Evolutionary conservation across 2,329 filamentous ascomycete genomes (phyloP).

Genomic region (Aspergillus japonicus): DNA sequence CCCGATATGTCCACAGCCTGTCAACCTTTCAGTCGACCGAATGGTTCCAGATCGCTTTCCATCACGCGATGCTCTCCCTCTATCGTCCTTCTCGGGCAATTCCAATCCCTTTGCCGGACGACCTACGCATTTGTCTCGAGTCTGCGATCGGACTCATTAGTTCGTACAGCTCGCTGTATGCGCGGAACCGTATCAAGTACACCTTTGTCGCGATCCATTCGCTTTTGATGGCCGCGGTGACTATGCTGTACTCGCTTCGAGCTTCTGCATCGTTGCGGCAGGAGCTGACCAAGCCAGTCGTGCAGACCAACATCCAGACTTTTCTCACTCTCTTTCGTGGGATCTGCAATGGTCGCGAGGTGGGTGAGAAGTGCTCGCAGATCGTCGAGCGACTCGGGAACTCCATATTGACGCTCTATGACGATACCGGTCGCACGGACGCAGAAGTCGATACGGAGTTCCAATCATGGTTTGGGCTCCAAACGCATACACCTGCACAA

Average conservation of each 20-base stretch:
- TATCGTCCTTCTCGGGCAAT: conserved; percentile 25
- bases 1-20: conserved; percentile 21
- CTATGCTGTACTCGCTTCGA: conserved; percentile 28
- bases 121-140: conserved; percentile 12
- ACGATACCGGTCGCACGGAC: conserved; percentile 10
- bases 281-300: conserved; percentile 10
- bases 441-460: conserved; percentile 23
- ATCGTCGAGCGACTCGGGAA: conserved; percentile 20
- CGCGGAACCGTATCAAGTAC: conserved; percentile 29
- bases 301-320: conserved; percentile 13
- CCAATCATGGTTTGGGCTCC: conserved; percentile 25
- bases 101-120: conserved; percentile 13
- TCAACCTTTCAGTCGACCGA: conserved; percentile 28
- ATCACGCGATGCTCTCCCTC: conserved; percentile 25
- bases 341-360: conserved; percentile 15
- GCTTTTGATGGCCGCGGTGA: conserved; percentile 30
- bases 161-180: conserved; percentile 22
- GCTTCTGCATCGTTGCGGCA: conserved; percentile 18
- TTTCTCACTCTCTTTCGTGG: conserved; percentile 14
- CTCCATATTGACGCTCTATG: conserved; percentile 19
- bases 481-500: conserved; percentile 13
- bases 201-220: conserved; percentile 28
- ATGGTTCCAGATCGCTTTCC: conserved; percentile 31
- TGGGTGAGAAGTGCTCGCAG: conserved; percentile 19
- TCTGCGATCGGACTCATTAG: conserved; percentile 14